Base-by-base conservation (phyloP, 768 basidiomycete species). In the Kwoniella dendrophila region DNA sequence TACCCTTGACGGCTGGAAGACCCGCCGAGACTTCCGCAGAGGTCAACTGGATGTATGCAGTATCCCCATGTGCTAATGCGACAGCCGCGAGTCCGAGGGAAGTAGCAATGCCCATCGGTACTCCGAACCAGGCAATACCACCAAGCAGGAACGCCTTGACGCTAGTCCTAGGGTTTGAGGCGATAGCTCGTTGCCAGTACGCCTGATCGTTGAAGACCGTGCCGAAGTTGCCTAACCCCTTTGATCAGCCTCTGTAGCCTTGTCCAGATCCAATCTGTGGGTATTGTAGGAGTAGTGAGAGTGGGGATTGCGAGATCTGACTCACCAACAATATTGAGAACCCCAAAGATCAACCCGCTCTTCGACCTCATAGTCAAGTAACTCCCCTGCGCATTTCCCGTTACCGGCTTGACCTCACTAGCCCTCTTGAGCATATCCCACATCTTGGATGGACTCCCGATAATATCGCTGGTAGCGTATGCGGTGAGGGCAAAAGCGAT, bases 61-160 rank as follows among this genome's bases (percentile, higher is more conserved):
- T 84, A 81, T 72, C 82, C 41, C 82, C 86, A 18, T 80, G 82
- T 16, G 70, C 60, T 7, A 97, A 83, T 0, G 93, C 94, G 4
- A 92, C 89, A 3, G 90, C 92, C 14, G 90, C 85, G 1, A 97
- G 83, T 8, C 94, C 94, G 40, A 96, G 84, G 1, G 89, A 90
- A 0, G 90, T 93, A 0, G 93, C 88, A 68, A 97, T 86, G 6
- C 71, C 75, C 76, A 93, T 90, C 0, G 91, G 91, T 62, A 93
- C 91, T 22, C 60, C 86, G 72, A 94, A 92, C 93, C 94, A 96
- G 1, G 90, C 88, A 7, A 93, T 75, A 2, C 92, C 93, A 44
- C 93, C 94, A 7, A 92, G 83, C 3, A 94, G 81, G 80, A 92
- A 97, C 0, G 90, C 93, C 78, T 92, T 93, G 61, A 94, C 92